Evolutionary conservation across 176 grass and related monocot genomes (phyloP), one percentile per base, ranked within the genome.

Genomic region (Musa itinerans): DNA sequence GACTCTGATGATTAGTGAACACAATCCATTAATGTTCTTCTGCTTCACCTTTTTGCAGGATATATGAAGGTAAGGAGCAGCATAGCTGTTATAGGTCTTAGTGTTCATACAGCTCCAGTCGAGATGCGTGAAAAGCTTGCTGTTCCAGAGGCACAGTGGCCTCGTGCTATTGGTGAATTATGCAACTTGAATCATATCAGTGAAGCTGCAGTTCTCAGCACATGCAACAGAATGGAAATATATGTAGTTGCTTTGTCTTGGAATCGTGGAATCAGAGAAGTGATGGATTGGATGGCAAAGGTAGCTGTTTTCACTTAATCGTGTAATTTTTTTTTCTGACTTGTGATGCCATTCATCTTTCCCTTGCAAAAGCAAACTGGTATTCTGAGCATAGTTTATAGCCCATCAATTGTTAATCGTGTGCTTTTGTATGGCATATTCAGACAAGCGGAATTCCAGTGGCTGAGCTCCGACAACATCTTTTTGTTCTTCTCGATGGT

Each of bases 141-240:
- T 9, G 87, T 96, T 70, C 89, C 93, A 53, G 93, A 96, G 78
- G 85, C 85, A 74, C 77, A 92, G 61, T 96, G 90, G 90, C 90
- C 90, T 24, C 93, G 85, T 81, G 83, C 93, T 74, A 90, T 96
- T 83, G 84, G 79, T 67, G 93, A 96, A 85, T 85, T 96, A 70
- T 88, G 89, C 17, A 72, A 48, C 66, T 71, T 96, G 78, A 90
- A 92, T 78, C 89, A 96, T 81, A 90, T 96, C 52, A 90, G 92
- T 84, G 93, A 96, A 72, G 93, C 93, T 83, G 93, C 93, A 34
- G 93, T 96, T 75, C 93, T 96, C 22, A 96, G 93, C 78, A 96
- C 93, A 27, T 96, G 93, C 76, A 96, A 96, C 59, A 87, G 93
- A 74, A 96, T 96, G 93, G 90, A 96, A 81, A 92, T 96, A 67